Evolutionary conservation across 257 asterid species (phyloP).

Genomic region (Coffea eugenioides): DNA sequence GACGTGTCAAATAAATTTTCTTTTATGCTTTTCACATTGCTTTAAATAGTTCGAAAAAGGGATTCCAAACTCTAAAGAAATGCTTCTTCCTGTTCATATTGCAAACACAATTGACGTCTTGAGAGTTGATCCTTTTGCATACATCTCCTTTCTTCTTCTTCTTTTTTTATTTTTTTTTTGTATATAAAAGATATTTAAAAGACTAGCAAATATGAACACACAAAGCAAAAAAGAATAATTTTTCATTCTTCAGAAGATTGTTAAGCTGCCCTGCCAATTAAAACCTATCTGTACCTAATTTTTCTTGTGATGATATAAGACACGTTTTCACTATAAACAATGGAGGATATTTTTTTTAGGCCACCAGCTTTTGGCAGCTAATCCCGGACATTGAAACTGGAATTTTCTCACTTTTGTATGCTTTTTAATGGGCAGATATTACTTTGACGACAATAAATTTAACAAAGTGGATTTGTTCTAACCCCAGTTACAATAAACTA

Average conservation of each 20-base stretch:
- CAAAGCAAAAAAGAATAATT: too few species aligned
- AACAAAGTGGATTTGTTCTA: not conserved
- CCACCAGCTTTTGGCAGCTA: not conserved
- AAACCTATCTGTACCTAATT: too few species aligned
- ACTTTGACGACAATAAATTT: not conserved
- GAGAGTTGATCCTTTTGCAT: too few species aligned
- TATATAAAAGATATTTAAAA: too few species aligned
- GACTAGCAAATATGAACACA: too few species aligned
- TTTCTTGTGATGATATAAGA: not conserved
- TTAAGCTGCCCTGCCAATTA: too few species aligned
- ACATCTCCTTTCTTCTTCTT: too few species aligned
- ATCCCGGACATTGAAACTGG: not conserved
- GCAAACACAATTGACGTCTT: too few species aligned
- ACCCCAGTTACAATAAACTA: constrained; percentile 1
- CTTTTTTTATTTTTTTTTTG: too few species aligned
- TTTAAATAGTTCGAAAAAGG: not conserved
- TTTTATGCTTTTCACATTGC: constrained; percentile 7
- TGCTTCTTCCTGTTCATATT: not conserved
- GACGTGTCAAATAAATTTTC: not conserved
- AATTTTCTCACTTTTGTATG: not conserved
- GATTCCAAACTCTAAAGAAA: not conserved
- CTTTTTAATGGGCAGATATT: not conserved
- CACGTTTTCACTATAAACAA: not conserved
- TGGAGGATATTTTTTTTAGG: too few species aligned
- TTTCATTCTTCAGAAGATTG: too few species aligned